A percentile compares a stretch with the other conserved stretches of the same genome.
Conservation (phyloP, 1,139 yeast species). For the Hanseniaspora sp. region DNA sequence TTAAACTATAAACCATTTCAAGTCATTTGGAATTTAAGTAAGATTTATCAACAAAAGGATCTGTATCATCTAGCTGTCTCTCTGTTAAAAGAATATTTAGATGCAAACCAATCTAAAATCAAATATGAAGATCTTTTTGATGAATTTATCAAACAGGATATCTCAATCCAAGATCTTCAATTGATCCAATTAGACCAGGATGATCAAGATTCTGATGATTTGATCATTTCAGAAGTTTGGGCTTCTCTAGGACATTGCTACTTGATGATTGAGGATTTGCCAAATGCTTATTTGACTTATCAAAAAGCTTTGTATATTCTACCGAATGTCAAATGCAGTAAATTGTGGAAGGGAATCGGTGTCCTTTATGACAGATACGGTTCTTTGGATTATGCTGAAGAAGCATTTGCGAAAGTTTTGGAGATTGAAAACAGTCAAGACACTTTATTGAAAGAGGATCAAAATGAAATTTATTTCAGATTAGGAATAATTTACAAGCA, state of each 20-base stretch:
- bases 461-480: conserved; percentile 89
- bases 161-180: conserved; percentile 11
- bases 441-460: conserved; percentile 78
- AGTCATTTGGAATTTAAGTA: conserved; percentile 12
- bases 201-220: conserved; percentile 11
- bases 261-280: conserved; percentile 89
- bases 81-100: conserved; percentile 8
- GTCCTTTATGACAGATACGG: conserved; percentile 92
- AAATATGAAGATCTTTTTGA: conserved; percentile 14
- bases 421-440: conserved; percentile 50
- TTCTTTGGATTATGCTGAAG: conserved; percentile 91
- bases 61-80: conserved; percentile 7
- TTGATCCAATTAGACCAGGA: conserved; percentile 12
- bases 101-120: conserved; percentile 9
- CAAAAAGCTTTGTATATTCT: conserved; percentile 88
- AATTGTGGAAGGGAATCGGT: conserved; percentile 97
- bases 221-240: conserved; percentile 38
- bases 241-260: conserved; percentile 95
- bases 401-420: conserved; percentile 89
- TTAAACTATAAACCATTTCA: conserved; percentile 13
- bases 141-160: conserved; percentile 14
- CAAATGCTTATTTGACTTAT: conserved; percentile 89
- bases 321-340: conserved; percentile 90
- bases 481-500: conserved; percentile 95
- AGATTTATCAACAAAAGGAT: conserved; percentile 14